A percentile compares a stretch with the other conserved stretches of the same genome.
Conservation (phyloP, 1,139 yeast species). For the Debaryomyces sp. region DNA sequence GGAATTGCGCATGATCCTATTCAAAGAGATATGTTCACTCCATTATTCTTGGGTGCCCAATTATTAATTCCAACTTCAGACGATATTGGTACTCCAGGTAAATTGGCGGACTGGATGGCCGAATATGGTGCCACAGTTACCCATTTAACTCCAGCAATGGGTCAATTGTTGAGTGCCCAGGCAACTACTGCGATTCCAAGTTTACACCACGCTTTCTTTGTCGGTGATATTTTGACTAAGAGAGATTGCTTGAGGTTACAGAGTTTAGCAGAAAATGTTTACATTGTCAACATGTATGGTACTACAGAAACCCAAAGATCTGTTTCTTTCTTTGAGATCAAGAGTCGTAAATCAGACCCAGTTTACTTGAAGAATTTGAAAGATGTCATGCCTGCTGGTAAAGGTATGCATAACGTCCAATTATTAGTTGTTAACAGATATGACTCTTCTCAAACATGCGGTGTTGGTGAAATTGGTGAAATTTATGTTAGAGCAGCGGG, state of each 20-base stretch:
- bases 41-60: constrained; percentile 92
- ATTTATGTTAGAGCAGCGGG: constrained; percentile 98
- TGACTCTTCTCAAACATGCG: constrained; percentile 87
- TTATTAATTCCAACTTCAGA: constrained; percentile 92
- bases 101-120: constrained; percentile 96
- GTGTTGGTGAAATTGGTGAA: constrained; percentile 98
- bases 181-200: constrained; percentile 88
- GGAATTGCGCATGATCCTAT: constrained; percentile 99
- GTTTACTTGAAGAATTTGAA: constrained; percentile 80
- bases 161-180: constrained; percentile 93
- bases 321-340: constrained; percentile 89
- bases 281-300: constrained; percentile 97
- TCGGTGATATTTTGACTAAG: constrained; percentile 95
- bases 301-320: constrained; percentile 99
- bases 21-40: constrained; percentile 98
- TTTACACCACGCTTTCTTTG: constrained; percentile 95
- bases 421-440: constrained; percentile 89
- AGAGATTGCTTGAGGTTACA: constrained; percentile 94
- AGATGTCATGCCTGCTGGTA: constrained; percentile 98
- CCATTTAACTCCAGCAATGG: constrained; percentile 99
- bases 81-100: constrained; percentile 98
- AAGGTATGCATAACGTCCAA: constrained; percentile 96
- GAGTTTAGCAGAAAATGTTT: constrained; percentile 84
- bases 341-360: constrained; percentile 69
- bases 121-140: constrained; percentile 91